Evolutionary conservation across 768 basidiomycete species (phyloP), one percentile per base, ranked within the genome.

Genomic region (Tulasnella sp.): DNA sequence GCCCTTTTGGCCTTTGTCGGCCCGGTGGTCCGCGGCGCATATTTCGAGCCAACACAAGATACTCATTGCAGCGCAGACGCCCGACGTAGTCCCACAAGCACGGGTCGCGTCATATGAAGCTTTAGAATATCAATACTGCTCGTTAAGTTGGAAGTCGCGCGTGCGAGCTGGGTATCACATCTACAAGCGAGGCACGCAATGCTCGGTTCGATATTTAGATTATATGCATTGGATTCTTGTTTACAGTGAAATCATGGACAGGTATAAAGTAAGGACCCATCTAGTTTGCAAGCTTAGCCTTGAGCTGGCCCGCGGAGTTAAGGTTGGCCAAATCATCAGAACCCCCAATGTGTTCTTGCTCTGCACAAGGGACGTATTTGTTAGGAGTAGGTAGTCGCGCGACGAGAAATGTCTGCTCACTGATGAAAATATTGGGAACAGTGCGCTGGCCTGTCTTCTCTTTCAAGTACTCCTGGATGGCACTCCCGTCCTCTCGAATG

Each of bases 351-450:
- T 84, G 83, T 75, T 83, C 22, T 78, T 83, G 64, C 46, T 83
- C 83, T 82, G 72, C 24, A 72, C 31, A 20, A 22, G 2, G 41
- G 77, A 22, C 54, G 34, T 11, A 16, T n/a, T 14, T 9, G 22
- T 78, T 41, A 79, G 44, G 28, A 73, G 22, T 34, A 58, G 1
- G 11, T 20, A 12, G 41, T 28, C 12, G 46, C 1, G 44, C 16
- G 46, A 31, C 24, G 46, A 9, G 73, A 37, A 64, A 37, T 20
- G 50, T 48, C 0, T 46, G 84, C 88, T 77, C 81, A 94, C 93
- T 89, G 84, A 95, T 89, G 87, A 94, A 96, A 80, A 94, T 88
- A 84, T 91, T 93, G 42, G 94, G 94, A 7, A 96, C 94, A 16
- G 92, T 92, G 31, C 89, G 85, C 83, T 93, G 94, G 0, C 88